Evolutionary conservation across 2,329 filamentous ascomycete genomes (phyloP).

Genomic region (Diaporthe sp.): DNA sequence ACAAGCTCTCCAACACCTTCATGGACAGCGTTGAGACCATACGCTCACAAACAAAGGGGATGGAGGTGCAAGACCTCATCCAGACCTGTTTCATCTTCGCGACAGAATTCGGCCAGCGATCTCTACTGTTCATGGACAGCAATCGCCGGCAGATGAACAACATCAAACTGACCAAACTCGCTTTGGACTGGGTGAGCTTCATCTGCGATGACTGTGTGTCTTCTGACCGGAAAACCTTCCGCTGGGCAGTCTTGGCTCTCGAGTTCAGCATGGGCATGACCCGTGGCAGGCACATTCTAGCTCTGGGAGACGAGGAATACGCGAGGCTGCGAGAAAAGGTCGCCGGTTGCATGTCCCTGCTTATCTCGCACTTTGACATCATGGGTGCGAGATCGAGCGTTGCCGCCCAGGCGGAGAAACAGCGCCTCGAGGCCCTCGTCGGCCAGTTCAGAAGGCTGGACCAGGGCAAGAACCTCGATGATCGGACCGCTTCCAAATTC

Average conservation of each 20-base stretch:
- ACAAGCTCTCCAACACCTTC: constrained; percentile 96
- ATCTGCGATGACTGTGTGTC: constrained; percentile 97
- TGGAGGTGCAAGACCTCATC: constrained; percentile 94
- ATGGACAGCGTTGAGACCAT: constrained; percentile 99
- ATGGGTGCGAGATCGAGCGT: constrained; percentile 96
- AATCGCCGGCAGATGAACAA: constrained; percentile 98
- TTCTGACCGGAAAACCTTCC: constrained; percentile 94
- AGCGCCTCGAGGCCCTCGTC: constrained; percentile 83
- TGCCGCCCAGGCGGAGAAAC: constrained; percentile 93
- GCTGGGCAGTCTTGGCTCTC: constrained; percentile 94
- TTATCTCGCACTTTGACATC: constrained; percentile 99
- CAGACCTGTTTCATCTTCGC: constrained; percentile 98
- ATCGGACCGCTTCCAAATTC: constrained; percentile 84
- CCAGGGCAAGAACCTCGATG: constrained; percentile 78
- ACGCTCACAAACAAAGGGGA: constrained; percentile 82
- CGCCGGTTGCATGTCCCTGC: constrained; percentile 94
- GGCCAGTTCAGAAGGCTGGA: constrained; percentile 84
- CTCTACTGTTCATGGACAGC: constrained; percentile 93
- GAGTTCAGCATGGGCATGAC: constrained; percentile 99
- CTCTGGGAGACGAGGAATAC: constrained; percentile 90
- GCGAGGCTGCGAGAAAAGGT: constrained; percentile 86
- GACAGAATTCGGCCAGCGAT: constrained; percentile 98
- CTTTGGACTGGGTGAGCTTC: constrained; percentile 97
- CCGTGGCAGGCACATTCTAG: constrained; percentile 91
- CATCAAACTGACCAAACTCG: constrained; percentile 91